Percentiles rank a stretch among this genome's conserved stretches.
phyloP scores from a whole-genome alignment of 2,329 filamentous ascomycete species.

The Cladosporium sp. region DNA sequence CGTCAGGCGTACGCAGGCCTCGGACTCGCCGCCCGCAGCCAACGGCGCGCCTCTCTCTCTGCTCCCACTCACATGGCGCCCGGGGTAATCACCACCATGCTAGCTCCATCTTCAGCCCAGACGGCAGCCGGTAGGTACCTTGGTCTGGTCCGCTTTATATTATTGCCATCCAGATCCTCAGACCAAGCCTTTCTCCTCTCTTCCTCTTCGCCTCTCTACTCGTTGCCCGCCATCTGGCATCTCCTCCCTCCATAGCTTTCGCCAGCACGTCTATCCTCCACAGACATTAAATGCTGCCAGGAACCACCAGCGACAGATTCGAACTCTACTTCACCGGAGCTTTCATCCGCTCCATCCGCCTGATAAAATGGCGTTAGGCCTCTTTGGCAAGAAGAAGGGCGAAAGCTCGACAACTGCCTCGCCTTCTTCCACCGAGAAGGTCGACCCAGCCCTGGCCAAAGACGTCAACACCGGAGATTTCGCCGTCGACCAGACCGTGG shows the following conservation, averaged over 20 bases:
- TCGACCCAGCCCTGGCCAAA: conserved; percentile 15
- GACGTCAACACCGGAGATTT: conserved; percentile 25
- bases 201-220: neutral
- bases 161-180: neutral
- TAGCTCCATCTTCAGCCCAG: conserved; percentile 1
- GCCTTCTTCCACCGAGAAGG: conserved; percentile 14
- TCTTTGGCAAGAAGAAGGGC: conserved; percentile 4
- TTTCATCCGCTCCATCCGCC: conserved; percentile 42
- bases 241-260: neutral
- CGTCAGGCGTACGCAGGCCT: neutral
- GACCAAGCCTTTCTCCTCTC: neutral
- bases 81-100: neutral
- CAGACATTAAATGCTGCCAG: conserved; percentile 21
- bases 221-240: neutral
- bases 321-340: conserved; percentile 25
- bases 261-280: neutral
- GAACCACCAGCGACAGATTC: conserved; percentile 21
- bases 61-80: neutral
- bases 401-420: conserved; percentile 6
- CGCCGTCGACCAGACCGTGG: conserved; percentile 20
- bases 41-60: neutral
- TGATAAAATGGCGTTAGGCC: conserved; percentile 50
- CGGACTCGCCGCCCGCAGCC: neutral
- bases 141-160: neutral
- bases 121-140: neutral